phyloP scores from a whole-genome alignment of 2,329 filamentous ascomycete genomes.

The Botryotinia narcissicola region DNA sequence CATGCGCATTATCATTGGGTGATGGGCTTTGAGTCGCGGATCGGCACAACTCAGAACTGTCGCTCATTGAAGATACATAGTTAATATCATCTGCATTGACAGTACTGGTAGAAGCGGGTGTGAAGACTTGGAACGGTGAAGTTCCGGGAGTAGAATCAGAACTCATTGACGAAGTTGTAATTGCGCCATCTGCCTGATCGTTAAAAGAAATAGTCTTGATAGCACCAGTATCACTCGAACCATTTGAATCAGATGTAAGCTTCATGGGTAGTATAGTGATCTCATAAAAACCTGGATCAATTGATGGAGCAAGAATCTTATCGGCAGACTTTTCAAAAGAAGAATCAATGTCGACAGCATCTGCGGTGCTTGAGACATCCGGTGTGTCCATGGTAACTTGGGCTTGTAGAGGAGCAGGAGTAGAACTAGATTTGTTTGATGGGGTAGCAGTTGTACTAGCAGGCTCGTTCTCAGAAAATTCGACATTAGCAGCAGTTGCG shows the following conservation, averaged over 20 bases:
- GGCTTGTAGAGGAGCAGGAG: too few species aligned
- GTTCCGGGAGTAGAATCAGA: neutral
- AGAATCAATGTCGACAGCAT: too few species aligned
- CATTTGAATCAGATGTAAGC: neutral
- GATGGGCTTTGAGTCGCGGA: neutral
- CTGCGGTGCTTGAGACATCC: neutral
- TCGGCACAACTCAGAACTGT: neutral
- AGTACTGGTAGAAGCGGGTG: neutral
- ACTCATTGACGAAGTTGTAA: neutral
- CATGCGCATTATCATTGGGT: too few species aligned
- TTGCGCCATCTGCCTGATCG: neutral
- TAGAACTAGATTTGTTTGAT: neutral
- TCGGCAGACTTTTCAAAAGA: neutral
- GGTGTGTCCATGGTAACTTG: neutral
- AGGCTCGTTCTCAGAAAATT: neutral
- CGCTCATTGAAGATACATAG: neutral
- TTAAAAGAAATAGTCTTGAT: neutral
- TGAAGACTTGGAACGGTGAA: neutral
- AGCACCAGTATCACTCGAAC: neutral
- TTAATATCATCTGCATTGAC: neutral
- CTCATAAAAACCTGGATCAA: neutral
- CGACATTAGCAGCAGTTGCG: too few species aligned
- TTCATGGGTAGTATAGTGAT: neutral
- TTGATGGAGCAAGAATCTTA: neutral
- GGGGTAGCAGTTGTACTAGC: too few species aligned